phyloP scores from a whole-genome alignment of 305 asterid species.

The Nicotiana rustica region DNA sequence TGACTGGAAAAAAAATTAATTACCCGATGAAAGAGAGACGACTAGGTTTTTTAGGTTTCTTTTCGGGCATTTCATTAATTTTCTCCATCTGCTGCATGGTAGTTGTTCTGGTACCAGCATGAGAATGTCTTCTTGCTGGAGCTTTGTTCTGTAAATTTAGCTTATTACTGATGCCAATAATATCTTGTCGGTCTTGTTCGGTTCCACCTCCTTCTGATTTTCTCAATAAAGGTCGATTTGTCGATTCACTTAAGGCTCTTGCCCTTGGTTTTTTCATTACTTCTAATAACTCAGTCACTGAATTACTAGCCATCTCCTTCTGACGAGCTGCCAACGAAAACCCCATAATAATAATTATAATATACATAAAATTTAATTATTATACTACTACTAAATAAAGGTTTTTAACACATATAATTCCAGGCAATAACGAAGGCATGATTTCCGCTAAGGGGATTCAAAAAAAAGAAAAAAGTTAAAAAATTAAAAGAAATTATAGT shows the following conservation, averaged over 20 bases:
- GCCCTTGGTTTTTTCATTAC: slow-evolving; percentile 81
- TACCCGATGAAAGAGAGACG: slow-evolving; percentile 89
- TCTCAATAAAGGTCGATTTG: slow-evolving; percentile 65
- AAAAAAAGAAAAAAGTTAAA: no score
- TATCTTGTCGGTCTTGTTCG: slow-evolving; percentile 46
- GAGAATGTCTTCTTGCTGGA: slow-evolving; percentile 85
- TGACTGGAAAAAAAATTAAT: background rate
- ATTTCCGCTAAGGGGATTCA: no score
- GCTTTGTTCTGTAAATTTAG: slow-evolving; percentile 50
- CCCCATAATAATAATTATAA: background rate
- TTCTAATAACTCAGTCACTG: slow-evolving; percentile 79
- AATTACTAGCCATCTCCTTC: slow-evolving; percentile 72
- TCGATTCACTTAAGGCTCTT: slow-evolving; percentile 88
- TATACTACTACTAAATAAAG: background rate
- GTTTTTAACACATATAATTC: no score
- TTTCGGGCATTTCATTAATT: slow-evolving; percentile 71
- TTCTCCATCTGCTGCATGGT: slow-evolving; percentile 54
- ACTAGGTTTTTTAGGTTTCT: slow-evolving; percentile 59
- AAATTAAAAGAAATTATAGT: no score
- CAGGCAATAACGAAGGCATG: no score
- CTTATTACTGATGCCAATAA: slow-evolving; percentile 28
- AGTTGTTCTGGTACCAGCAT: slow-evolving; percentile 70
- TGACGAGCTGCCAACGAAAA: slow-evolving; percentile 65
- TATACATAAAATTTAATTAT: no score
- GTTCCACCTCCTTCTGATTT: slow-evolving; percentile 56